Percentiles rank a stretch among this genome's conserved stretches.
These are phyloP conservation scores for Beauveria asiatica DNA, from an alignment of 2,329 filamentous ascomycete genomes.

Conservation along the genomic window DNA sequence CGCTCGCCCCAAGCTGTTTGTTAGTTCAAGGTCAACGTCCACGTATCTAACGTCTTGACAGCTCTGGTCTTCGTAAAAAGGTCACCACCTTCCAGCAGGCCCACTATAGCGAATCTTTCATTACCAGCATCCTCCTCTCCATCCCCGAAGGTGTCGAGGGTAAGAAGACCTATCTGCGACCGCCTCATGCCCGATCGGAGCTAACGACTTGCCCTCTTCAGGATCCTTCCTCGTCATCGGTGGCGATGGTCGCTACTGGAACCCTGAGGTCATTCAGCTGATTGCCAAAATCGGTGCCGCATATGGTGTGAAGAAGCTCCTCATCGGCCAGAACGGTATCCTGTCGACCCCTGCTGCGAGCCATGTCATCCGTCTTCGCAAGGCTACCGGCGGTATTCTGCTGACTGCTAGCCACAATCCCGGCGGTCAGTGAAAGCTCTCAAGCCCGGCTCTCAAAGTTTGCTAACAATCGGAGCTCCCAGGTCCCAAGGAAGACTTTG, in stretches of 20 bases:
- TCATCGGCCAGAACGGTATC: conserved; percentile 94
- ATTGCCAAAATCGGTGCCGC: conserved; percentile 96
- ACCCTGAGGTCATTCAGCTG: conserved; percentile 90
- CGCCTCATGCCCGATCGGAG: neutral
- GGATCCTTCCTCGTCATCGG: conserved; percentile 86
- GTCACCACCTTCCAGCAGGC: conserved; percentile 94
- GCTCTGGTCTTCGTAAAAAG: conserved; percentile 97
- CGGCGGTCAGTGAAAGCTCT: conserved; percentile 58
- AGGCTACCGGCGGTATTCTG: conserved; percentile 93
- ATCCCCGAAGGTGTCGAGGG: conserved; percentile 90
- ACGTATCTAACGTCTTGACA: conserved; percentile 29
- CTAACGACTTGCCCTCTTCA: conserved; percentile 21
- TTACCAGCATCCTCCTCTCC: conserved; percentile 87
- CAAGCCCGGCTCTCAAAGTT: neutral
- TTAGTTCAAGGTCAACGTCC: neutral
- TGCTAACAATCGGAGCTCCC: conserved; percentile 8
- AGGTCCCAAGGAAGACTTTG: conserved; percentile 93
- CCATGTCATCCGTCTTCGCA: conserved; percentile 88
- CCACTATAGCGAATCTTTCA: conserved; percentile 93
- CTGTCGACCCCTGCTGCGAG: conserved; percentile 93
- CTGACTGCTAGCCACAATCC: conserved; percentile 98
- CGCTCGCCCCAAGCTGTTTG: conserved; percentile 12
- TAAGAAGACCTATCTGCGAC: conserved; percentile 23
- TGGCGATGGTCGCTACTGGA: conserved; percentile 94
- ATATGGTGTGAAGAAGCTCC: conserved; percentile 97